phyloP scores from a whole-genome alignment of 306 rosid genomes.

The Trifolium fragiferum region DNA sequence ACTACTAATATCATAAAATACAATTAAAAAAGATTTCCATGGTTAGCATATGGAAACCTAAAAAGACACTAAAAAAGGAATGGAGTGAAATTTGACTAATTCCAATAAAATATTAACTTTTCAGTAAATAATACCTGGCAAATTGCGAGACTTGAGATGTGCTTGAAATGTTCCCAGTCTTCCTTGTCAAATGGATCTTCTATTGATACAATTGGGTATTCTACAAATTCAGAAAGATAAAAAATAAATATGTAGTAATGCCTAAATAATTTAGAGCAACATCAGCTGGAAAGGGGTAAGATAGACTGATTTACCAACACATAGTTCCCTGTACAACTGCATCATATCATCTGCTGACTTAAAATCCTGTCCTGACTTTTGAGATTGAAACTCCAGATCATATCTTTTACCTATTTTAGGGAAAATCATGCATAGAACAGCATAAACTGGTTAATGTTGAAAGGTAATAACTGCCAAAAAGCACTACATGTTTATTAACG shows the following conservation, averaged over 20 bases:
- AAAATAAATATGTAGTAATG: conserved; percentile 34
- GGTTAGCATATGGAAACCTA: neutral
- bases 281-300: conserved; percentile 14
- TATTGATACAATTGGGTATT: conserved; percentile 82
- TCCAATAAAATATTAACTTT: conserved; percentile 50
- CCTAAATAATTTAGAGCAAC: conserved; percentile 13
- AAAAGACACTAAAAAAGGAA: neutral
- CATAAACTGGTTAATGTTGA: conserved; percentile 20
- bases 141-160: conserved; percentile 67
- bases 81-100: conserved; percentile 67
- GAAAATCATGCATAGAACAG: conserved; percentile 27
- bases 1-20: conserved; percentile 13
- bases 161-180: conserved; percentile 90
- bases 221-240: conserved; percentile 50
- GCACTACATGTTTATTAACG: conserved; percentile 18
- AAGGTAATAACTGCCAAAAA: conserved; percentile 24
- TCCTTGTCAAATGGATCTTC: conserved; percentile 98
- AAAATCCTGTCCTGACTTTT: conserved; percentile 80
- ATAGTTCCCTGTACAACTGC: conserved; percentile 76
- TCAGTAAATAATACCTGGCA: conserved; percentile 74
- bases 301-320: conserved; percentile 60
- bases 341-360: conserved; percentile 91
- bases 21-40: neutral
- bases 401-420: conserved; percentile 79
- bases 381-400: conserved; percentile 78